Conservation (phyloP, 208 protist species). For the Trypanosoma lewisi region DNA sequence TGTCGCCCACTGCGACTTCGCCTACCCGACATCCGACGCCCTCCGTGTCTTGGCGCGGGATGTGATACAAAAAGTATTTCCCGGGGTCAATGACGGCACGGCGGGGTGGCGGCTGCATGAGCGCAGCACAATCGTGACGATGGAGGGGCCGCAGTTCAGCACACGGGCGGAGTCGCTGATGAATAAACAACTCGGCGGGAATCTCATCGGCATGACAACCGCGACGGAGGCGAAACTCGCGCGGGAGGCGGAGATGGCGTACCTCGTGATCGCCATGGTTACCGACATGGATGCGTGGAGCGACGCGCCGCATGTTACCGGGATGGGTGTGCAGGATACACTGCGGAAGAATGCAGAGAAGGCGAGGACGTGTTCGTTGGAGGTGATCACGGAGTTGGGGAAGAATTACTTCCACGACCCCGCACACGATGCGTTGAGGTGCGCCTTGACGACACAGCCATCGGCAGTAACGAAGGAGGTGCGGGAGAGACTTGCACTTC, state of each 20-base stretch:
- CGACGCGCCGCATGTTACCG: conserved; percentile 74
- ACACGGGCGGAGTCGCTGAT: conserved; percentile 80
- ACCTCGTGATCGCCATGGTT: conserved; percentile 84
- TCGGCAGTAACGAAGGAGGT: conserved; percentile 40
- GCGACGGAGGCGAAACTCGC: conserved; percentile 89
- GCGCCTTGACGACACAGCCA: conserved; percentile 51
- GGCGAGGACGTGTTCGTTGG: conserved; percentile 52
- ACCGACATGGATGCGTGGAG: conserved; percentile 95
- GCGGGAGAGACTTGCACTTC: conserved; percentile 43
- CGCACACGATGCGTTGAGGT: conserved; percentile 52
- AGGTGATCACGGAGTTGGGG: conserved; percentile 42
- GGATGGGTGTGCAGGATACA: conserved; percentile 45
- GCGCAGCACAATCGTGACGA: conserved; percentile 76
- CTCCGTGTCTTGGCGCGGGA: conserved; percentile 41
- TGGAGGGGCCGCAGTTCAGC: conserved; percentile 92
- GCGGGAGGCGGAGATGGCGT: conserved; percentile 90
- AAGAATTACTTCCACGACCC: conserved; percentile 40
- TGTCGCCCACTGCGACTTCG: conserved; percentile 84
- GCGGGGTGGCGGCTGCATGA: conserved; percentile 49
- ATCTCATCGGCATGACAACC: conserved; percentile 93
- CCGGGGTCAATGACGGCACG: conserved; percentile 10
- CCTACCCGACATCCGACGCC: conserved; percentile 62
- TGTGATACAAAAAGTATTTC: conserved; percentile 40
- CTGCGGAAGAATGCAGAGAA: conserved; percentile 66
- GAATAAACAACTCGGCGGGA: conserved; percentile 73